Evolutionary conservation across 495 filamentous ascomycete genomes (phyloP), one percentile per base, ranked within the genome.

Genomic region (Aspergillus avenaceus): DNA sequence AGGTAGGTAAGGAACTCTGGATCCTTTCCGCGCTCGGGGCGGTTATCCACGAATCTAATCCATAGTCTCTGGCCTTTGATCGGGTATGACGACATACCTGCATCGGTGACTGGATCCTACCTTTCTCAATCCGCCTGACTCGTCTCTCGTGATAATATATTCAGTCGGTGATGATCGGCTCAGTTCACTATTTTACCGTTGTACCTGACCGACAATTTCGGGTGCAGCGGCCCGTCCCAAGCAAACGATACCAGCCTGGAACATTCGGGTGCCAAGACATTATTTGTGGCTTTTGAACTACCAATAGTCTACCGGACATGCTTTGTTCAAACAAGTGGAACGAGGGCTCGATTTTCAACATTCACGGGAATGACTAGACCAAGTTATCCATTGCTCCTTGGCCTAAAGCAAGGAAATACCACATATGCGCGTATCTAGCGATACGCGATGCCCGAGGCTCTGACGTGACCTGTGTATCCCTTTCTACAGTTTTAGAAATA

Each of bases 51-150:
- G 24, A 42, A 42, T 42, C 40, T 22, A 42, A 26, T 16, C 31
- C 9, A 31, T 24, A 26, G 28, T 46, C 25, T 26, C 43, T n/a
- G 25, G 24, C 31, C 43, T 22, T 27, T 31, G 25, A 25, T 8
- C 29, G 12, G 23, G 21, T 49, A 24, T 49, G 36, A 40, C 29
- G 29, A 49, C 46, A 49, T 49, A 19, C 46, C 46, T 42, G 40
- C 40, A 42, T 42, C 12, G 13, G 18, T 13, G 9, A 31, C 28
- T n/a, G n/a, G 28, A 31, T 31, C 9, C 3, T 31, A 13, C n/a
- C n/a, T 31, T 31, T 8, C 3, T 31, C 8, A 4, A 13, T 32
- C 29, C n/a, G n/a, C n/a, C n/a, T n/a, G n/a, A n/a, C n/a, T n/a
- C n/a, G n/a, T n/a, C n/a, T n/a, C n/a, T n/a, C n/a, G n/a, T n/a